Evolutionary conservation across 2,329 filamentous ascomycete species (phyloP).

Genomic region (Alternaria alternata): DNA sequence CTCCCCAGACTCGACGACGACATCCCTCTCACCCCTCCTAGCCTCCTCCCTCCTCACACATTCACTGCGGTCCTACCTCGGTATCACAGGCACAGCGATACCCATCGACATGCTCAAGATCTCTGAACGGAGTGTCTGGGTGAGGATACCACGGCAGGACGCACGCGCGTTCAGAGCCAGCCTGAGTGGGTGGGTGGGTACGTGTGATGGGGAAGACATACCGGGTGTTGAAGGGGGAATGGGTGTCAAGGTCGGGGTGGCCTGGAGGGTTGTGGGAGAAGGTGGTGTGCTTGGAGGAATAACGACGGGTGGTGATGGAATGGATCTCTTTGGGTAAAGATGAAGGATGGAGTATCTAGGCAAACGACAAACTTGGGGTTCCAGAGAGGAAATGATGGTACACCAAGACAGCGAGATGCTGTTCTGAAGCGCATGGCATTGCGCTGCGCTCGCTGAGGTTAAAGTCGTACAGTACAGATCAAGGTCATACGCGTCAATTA

Average conservation of each 20-base stretch:
- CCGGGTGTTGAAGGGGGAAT: slow-evolving; percentile 19
- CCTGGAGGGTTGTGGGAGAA: slow-evolving; percentile 39
- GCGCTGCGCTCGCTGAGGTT: no score
- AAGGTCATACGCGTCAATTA: no score
- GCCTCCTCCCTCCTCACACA: slow-evolving; percentile 68
- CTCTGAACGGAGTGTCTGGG: slow-evolving; percentile 26
- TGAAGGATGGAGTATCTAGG: no score
- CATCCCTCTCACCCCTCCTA: slow-evolving; percentile 64
- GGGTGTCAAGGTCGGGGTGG: slow-evolving; percentile 24
- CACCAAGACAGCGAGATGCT: no score
- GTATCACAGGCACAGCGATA: slow-evolving; percentile 71
- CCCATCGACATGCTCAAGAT: slow-evolving; percentile 73
- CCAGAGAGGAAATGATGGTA: no score
- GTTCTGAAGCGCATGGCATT: no score
- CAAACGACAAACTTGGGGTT: neutral
- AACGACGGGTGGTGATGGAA: neutral
- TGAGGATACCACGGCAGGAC: slow-evolving; percentile 40
- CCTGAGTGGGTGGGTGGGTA: slow-evolving; percentile 39
- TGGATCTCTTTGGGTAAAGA: slow-evolving; percentile 4
- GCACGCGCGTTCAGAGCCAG: slow-evolving; percentile 31
- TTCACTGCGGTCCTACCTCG: slow-evolving; percentile 74
- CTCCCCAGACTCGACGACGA: slow-evolving; percentile 52
- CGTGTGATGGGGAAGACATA: slow-evolving; percentile 30
- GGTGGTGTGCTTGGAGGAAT: slow-evolving; percentile 14
- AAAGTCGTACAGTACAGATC: no score